A percentile compares a stretch with the other conserved stretches of the same genome.
Conservation (phyloP, 169 alveolate species). For the Cryptosporidium ryanae region DNA sequence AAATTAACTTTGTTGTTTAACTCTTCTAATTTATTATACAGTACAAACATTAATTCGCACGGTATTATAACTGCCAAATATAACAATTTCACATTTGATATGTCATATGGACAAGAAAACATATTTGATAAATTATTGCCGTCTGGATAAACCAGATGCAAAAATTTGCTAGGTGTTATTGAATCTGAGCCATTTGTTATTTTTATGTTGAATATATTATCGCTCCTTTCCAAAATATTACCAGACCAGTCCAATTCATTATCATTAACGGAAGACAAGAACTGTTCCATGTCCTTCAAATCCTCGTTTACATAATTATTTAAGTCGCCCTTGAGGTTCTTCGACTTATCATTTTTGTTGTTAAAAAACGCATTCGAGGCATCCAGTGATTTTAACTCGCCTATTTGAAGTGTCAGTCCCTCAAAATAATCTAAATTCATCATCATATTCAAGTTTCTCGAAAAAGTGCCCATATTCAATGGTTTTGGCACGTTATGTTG, state of each 20-base stretch:
- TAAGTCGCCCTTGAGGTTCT: neutral
- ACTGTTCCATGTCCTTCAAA: constrained; percentile 59
- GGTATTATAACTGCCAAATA: constrained; percentile 42
- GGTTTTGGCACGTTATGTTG: constrained; percentile 54
- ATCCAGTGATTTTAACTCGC: constrained; percentile 32
- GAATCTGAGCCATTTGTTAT: constrained; percentile 5
- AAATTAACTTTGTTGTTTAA: neutral
- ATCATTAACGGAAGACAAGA: constrained; percentile 47
- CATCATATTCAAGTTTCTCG: constrained; percentile 51
- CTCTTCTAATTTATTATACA: constrained; percentile 6
- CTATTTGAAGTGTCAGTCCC: constrained; percentile 43
- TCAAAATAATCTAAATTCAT: constrained; percentile 62
- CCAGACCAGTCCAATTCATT: constrained; percentile 67
- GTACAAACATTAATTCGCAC: constrained; percentile 41
- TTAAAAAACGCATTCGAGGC: neutral
- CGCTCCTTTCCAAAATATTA: neutral
- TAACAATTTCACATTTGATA: constrained; percentile 28
- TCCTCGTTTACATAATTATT: neutral
- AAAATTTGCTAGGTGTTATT: constrained; percentile 33
- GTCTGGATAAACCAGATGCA: constrained; percentile 60
- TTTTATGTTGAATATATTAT: constrained; percentile 15
- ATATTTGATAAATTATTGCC: constrained; percentile 7
- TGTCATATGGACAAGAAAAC: constrained; percentile 73
- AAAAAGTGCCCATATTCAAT: constrained; percentile 39
- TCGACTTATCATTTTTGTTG: neutral